These are phyloP conservation scores for Chamaenerion angustifolium DNA, from an alignment of 345 rosid species.

Conservation along the genomic window DNA sequence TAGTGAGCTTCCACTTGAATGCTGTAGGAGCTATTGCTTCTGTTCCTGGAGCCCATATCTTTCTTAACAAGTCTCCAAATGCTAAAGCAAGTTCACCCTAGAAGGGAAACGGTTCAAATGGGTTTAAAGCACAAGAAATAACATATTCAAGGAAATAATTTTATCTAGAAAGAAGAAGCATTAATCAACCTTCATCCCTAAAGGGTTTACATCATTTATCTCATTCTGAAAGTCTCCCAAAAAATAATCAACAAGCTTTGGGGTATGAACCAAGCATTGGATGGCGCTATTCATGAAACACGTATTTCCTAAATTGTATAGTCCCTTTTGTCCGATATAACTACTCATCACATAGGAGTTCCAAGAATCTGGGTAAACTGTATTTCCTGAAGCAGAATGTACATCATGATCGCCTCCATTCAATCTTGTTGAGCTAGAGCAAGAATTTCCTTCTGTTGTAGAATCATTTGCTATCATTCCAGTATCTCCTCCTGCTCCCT, in stretches of 20 bases:
- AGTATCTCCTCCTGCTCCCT: conserved; percentile 16
- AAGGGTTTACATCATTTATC: conserved; percentile 41
- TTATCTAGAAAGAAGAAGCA: conserved; percentile 1
- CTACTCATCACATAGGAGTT: conserved; percentile 19
- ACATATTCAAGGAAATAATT: neutral
- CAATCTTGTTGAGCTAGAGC: conserved; percentile 15
- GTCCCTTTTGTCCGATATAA: conserved; percentile 47
- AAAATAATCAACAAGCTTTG: conserved; percentile 59
- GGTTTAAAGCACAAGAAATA: neutral
- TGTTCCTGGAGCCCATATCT: conserved; percentile 56
- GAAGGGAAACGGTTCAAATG: conserved; percentile 4
- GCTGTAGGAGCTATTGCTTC: conserved; percentile 36
- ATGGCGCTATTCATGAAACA: conserved; percentile 71
- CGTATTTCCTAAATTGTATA: conserved; percentile 62
- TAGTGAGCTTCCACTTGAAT: conserved; percentile 49
- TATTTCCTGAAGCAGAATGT: conserved; percentile 6
- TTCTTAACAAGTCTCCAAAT: conserved; percentile 52
- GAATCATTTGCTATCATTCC: conserved; percentile 10
- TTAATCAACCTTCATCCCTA: conserved; percentile 44
- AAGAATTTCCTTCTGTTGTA: conserved; percentile 8
- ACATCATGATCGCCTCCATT: conserved; percentile 20
- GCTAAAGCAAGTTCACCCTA: conserved; percentile 64
- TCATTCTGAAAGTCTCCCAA: conserved; percentile 52
- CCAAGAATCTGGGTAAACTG: conserved; percentile 11
- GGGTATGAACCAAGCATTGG: conserved; percentile 54